phyloP scores from a whole-genome alignment of 2,329 filamentous ascomycete species.

The Fusarium sp. region DNA sequence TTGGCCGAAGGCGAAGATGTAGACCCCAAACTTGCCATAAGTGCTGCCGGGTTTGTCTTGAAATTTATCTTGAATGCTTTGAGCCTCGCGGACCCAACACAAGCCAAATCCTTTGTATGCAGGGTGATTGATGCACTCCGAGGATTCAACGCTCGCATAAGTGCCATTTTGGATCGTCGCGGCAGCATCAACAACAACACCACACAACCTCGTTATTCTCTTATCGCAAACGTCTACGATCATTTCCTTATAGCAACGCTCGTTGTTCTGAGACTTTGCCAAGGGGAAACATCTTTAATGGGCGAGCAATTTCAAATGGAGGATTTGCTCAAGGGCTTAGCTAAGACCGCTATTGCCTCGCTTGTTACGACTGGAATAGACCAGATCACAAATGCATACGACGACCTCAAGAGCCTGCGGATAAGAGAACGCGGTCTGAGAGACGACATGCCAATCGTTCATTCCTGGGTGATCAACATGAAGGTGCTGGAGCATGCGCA shows the following conservation, averaged over 20 bases:
- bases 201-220: slow-evolving; percentile 6
- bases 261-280: slow-evolving; percentile 59
- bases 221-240: slow-evolving; percentile 48
- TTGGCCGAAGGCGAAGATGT: not conserved
- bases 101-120: slow-evolving; percentile 57
- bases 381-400: slow-evolving; percentile 61
- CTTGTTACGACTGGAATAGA: slow-evolving; percentile 60
- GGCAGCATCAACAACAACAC: not conserved
- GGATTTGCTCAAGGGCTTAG: slow-evolving; percentile 59
- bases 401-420: slow-evolving; percentile 59
- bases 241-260: slow-evolving; percentile 52
- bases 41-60: slow-evolving; percentile 61
- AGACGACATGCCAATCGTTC: slow-evolving; percentile 57
- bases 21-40: slow-evolving; percentile 38
- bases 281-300: slow-evolving; percentile 49
- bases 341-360: slow-evolving; percentile 54
- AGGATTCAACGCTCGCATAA: slow-evolving; percentile 55
- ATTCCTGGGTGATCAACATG: slow-evolving; percentile 71
- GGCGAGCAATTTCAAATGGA: slow-evolving; percentile 61
- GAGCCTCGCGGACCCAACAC: slow-evolving; percentile 53
- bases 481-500: slow-evolving; percentile 63
- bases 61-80: slow-evolving; percentile 61
- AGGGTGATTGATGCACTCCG: slow-evolving; percentile 59
- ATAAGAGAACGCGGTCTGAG: slow-evolving; percentile 66
- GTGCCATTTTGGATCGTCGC: slow-evolving; percentile 23